Evolutionary conservation across 2,329 filamentous ascomycete genomes (phyloP).

Genomic region (Diplodia mutila): DNA sequence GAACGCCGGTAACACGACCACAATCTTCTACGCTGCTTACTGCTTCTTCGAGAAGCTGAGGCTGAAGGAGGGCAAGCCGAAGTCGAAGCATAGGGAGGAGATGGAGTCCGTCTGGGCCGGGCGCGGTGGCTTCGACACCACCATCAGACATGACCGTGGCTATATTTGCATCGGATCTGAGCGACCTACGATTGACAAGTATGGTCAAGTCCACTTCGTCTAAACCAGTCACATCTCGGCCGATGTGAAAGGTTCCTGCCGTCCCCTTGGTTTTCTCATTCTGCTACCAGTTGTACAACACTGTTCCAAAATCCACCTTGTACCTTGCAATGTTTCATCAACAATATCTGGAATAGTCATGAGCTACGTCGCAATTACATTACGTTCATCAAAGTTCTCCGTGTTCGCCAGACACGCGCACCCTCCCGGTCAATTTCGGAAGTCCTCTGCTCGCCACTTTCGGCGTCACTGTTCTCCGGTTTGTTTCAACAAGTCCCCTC

Average conservation of each 20-base stretch:
- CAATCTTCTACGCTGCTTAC: constrained; percentile 59
- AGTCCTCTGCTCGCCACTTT: neutral
- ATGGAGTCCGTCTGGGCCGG: constrained; percentile 50
- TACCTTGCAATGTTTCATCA: neutral
- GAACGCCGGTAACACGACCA: constrained; percentile 53
- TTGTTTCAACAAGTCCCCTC: neutral
- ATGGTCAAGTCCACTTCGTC: neutral
- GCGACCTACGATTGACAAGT: neutral
- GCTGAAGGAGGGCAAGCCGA: constrained; percentile 56
- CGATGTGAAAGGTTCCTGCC: too few relatives aligned
- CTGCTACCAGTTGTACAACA: neutral
- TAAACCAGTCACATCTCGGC: neutral
- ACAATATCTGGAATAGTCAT: neutral
- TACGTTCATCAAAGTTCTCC: neutral
- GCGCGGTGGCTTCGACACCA: constrained; percentile 7
- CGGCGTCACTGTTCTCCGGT: neutral
- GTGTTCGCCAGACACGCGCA: neutral
- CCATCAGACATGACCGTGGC: neutral
- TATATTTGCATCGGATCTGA: neutral
- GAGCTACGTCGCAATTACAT: neutral
- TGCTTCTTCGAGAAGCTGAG: constrained; percentile 64
- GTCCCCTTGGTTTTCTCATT: too few relatives aligned
- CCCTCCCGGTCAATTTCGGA: neutral
- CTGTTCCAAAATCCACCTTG: neutral
- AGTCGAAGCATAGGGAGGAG: constrained; percentile 54